These are phyloP conservation scores for Calonectria hongkongensis DNA, from an alignment of 2,329 filamentous ascomycete genomes.

Conservation along the genomic window DNA sequence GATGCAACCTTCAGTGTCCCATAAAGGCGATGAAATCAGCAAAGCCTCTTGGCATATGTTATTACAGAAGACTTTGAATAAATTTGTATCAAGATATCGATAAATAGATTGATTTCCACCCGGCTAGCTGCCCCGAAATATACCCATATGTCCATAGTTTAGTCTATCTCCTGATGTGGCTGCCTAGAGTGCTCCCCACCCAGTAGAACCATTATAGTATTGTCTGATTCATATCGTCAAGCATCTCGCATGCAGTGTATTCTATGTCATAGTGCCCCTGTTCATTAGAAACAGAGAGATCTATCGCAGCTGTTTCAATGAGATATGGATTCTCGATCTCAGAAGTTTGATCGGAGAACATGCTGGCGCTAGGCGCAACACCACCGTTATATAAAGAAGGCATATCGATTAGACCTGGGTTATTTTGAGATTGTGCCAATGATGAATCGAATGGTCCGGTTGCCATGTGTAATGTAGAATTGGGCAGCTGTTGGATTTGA, in stretches of 20 bases:
- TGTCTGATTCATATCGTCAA: background rate
- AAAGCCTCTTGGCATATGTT: background rate
- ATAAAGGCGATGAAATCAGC: background rate
- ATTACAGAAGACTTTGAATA: background rate
- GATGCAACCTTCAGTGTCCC: constrained; percentile 5
- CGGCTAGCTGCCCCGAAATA: background rate
- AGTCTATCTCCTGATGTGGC: too few species aligned
- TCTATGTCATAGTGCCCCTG: background rate
- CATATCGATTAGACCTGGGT: too few species aligned
- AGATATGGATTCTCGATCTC: background rate
- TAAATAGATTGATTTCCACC: background rate
- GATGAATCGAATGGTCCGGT: background rate
- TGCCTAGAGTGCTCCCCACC: background rate
- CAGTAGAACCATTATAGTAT: background rate
- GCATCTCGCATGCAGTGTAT: background rate
- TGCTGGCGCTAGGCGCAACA: background rate
- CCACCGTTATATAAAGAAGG: too few species aligned
- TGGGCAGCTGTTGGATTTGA: background rate
- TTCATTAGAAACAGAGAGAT: background rate
- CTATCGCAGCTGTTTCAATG: background rate
- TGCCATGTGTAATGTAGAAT: background rate
- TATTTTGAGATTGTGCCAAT: background rate
- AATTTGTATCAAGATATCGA: background rate
- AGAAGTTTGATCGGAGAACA: background rate
- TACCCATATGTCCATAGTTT: too few species aligned